Evolutionary conservation across 768 basidiomycete genomes (phyloP), one percentile per base, ranked within the genome.

Genomic region (Sarcomyxa edulis): DNA sequence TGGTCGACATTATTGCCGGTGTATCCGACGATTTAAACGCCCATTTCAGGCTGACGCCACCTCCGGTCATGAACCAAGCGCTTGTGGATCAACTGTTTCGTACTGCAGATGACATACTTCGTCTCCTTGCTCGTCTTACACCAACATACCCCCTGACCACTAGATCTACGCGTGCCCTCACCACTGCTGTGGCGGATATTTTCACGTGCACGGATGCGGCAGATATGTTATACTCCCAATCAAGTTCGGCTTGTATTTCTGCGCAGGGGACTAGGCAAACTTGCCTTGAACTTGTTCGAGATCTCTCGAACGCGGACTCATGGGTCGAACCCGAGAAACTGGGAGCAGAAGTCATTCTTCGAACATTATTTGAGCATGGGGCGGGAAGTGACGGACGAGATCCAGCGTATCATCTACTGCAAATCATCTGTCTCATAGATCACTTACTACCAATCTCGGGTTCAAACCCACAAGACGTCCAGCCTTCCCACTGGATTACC

Each of bases 401-500:
- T 49, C 83, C 83, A 2, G 70, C 67, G 0, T 64, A 69, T 42
- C 78, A 76, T 36, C 47, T 82, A 3, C 53, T 64, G 22, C 79
- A 83, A 49, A 60, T 76, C 3, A 76, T 74, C 48, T 58, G 61
- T 31, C 64, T 90, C 33, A 47, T 86, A 29, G 74, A 82, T 46
- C 61, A 63, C 37, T 53, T 86, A 22, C 60, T 88, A 1, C 81
- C 82, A 15, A 29, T 15, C 15, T 19, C 47, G 14, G 37, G 21
- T 14, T n/a, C n/a, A n/a, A n/a, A n/a, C n/a, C n/a, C n/a, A n/a
- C 57, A 62, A 25, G 52, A 56, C 31, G 61, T 61, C 24, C 61
- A 62, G 7, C 52, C 50, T n/a, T 51, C 65, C 5, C 45, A 57
- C 42, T 85, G 80, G 81, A 55, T 72, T 2, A 62, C 64, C 5